A percentile compares a stretch with the other conserved stretches of the same genome.
These are phyloP conservation scores for Mucor sp. DNA, from an alignment of 371 early-diverging fungal genomes.

Conservation along the genomic window DNA sequence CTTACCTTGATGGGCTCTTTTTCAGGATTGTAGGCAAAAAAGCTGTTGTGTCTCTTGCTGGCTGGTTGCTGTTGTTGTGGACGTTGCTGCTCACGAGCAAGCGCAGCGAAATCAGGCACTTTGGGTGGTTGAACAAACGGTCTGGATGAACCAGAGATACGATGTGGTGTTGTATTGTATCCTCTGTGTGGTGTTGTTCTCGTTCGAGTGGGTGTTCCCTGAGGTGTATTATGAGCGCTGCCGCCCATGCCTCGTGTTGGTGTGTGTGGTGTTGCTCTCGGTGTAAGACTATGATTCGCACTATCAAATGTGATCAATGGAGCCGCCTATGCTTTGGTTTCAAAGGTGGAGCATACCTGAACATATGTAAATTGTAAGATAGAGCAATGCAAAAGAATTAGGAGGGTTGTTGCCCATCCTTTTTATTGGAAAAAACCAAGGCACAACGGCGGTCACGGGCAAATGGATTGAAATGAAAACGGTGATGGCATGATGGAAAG, in stretches of 20 bases:
- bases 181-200: conserved; percentile 1
- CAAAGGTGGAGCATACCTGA: neutral
- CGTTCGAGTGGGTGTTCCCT: conserved; percentile 4
- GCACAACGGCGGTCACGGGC: neutral
- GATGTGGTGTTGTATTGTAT: neutral
- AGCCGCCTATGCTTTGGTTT: neutral
- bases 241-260: neutral
- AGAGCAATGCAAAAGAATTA: neutral
- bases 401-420: too few species aligned
- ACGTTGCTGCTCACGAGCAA: neutral
- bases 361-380: neutral
- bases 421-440: too few species aligned
- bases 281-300: neutral
- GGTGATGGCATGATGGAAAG: too few species aligned
- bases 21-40: conserved; percentile 24
- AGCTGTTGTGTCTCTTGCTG: neutral
- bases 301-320: neutral
- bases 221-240: neutral
- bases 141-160: neutral
- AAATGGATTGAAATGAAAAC: neutral
- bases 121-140: neutral
- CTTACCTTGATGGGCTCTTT: conserved; percentile 30
- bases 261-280: neutral
- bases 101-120: conserved; percentile 8
- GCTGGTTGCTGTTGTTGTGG: too few species aligned